Percentiles rank a stretch among this genome's conserved stretches.
These are phyloP conservation scores for Podila verticillata DNA, from an alignment of 192 early-diverging fungal genomes.

Conservation along the genomic window DNA sequence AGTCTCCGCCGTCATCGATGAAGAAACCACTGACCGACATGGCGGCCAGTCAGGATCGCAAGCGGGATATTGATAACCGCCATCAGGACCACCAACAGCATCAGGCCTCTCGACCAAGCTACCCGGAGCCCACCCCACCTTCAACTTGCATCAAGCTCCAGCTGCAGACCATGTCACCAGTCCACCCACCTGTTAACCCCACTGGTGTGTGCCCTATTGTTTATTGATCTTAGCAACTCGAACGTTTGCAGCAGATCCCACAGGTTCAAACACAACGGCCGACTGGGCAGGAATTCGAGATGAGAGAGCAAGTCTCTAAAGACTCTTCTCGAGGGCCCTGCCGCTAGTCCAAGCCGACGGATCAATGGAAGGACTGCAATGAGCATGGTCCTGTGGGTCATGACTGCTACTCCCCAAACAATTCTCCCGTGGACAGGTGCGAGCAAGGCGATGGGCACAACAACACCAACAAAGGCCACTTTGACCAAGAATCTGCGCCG, in stretches of 20 bases:
- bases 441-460: conserved; percentile 10
- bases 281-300: conserved; percentile 7
- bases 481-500: conserved; percentile 2
- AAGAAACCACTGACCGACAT: conserved; percentile 44
- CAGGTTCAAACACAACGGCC: neutral
- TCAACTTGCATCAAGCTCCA: conserved; percentile 28
- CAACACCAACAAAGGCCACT: conserved; percentile 14
- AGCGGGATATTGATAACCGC: conserved; percentile 45
- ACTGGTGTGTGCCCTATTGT: conserved; percentile 46
- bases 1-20: conserved; percentile 35
- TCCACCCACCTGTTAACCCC: conserved; percentile 33
- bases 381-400: conserved; percentile 22
- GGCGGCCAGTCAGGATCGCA: conserved; percentile 46
- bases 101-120: neutral
- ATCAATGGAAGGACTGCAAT: conserved; percentile 31
- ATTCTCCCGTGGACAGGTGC: neutral
- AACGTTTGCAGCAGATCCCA: conserved; percentile 14
- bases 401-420: conserved; percentile 5
- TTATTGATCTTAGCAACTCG: conserved; percentile 31
- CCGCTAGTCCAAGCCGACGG: conserved; percentile 32
- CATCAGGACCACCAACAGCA: conserved; percentile 46
- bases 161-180: conserved; percentile 43
- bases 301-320: conserved; percentile 10
- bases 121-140: neutral
- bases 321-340: conserved; percentile 3